phyloP scores from a whole-genome alignment of 1,139 yeast genomes.

The Diutina siamensis region DNA sequence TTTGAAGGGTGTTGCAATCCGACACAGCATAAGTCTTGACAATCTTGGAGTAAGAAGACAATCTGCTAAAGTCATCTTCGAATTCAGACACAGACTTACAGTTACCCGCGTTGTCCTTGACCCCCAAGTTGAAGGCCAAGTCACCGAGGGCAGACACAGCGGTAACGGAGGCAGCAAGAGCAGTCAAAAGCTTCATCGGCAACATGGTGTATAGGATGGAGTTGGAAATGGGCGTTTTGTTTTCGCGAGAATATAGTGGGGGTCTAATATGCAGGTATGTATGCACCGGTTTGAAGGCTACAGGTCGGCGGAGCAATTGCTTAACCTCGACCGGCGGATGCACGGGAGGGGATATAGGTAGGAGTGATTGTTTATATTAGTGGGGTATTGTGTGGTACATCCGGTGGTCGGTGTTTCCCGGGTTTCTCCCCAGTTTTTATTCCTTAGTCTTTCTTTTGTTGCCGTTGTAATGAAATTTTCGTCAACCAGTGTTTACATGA shows the following conservation, averaged over 20 bases:
- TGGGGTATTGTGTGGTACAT: no score
- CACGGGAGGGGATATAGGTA: no score
- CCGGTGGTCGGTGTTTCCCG: no score
- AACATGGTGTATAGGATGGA: conserved; percentile 11
- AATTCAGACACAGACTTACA: conserved; percentile 67
- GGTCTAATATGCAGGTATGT: not conserved
- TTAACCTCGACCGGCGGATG: no score
- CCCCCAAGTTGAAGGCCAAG: conserved; percentile 75
- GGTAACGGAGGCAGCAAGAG: conserved; percentile 25
- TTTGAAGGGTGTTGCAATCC: conserved; percentile 76
- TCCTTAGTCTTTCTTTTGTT: no score
- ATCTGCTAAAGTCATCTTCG: conserved; percentile 44
- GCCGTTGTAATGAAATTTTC: no score
- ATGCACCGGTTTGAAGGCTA: no score
- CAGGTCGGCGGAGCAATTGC: not conserved
- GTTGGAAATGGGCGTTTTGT: not conserved
- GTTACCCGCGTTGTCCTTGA: conserved; percentile 51
- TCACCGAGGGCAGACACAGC: conserved; percentile 14
- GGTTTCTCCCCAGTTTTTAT: no score
- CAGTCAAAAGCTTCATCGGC: conserved; percentile 31
- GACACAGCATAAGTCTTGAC: conserved; percentile 80
- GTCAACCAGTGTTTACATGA: not conserved
- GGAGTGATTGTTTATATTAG: no score
- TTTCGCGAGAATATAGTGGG: not conserved
- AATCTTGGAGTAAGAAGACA: conserved; percentile 44